Evolutionary conservation across 257 asterid species (phyloP).

Genomic region (Forsythia viridissima): DNA sequence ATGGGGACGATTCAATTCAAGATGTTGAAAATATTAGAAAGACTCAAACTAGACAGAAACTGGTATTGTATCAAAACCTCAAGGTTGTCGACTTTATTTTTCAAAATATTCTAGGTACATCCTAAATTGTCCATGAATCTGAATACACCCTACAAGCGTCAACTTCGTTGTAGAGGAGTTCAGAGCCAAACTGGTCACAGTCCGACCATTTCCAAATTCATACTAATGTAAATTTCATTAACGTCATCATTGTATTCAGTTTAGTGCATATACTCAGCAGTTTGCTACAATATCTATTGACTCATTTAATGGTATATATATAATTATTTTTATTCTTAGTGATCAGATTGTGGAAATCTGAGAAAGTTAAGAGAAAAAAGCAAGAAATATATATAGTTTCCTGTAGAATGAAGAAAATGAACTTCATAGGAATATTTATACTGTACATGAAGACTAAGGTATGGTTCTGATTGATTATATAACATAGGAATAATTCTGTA

Average conservation of each 20-base stretch:
- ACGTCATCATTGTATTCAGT: not conserved
- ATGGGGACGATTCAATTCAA: not conserved
- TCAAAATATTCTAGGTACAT: not conserved
- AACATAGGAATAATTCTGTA: not conserved
- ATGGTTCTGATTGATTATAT: not conserved
- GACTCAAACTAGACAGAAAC: not conserved
- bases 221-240: not conserved
- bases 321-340: not conserved
- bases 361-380: not conserved
- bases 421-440: no score
- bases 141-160: not conserved
- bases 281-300: not conserved
- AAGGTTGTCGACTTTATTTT: not conserved
- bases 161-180: not conserved
- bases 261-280: not conserved
- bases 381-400: not conserved
- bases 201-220: not conserved
- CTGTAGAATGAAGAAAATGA: not conserved
- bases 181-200: not conserved
- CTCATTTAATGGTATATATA: not conserved
- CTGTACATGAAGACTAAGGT: not conserved
- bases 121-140: not conserved
- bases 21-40: not conserved
- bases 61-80: not conserved
- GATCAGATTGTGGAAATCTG: no score